phyloP scores from a whole-genome alignment of 768 basidiomycete species.

The Leccinum variicolor region DNA sequence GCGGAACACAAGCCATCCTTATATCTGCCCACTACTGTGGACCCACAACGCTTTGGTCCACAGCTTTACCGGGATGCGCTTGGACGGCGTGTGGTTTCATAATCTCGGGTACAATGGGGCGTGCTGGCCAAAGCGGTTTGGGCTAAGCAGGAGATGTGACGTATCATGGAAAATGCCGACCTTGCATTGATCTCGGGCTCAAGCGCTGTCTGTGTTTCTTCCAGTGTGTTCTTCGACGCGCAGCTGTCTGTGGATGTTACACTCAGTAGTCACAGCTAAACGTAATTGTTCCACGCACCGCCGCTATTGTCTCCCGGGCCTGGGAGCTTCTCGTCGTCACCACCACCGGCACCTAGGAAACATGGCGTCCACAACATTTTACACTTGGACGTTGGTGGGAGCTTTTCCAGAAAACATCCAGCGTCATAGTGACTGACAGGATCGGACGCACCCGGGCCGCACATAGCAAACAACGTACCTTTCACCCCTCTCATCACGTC shows the following conservation, averaged over 20 bases:
- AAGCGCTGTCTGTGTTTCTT: neutral
- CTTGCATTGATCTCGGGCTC: constrained; percentile 21
- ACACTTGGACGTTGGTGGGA: too few relatives aligned
- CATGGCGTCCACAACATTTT: too few relatives aligned
- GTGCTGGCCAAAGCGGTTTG: neutral
- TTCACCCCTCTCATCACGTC: too few relatives aligned
- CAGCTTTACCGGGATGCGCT: constrained; percentile 7
- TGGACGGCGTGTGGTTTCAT: constrained; percentile 7
- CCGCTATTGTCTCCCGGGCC: neutral
- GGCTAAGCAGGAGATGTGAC: too few relatives aligned
- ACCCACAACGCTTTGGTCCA: constrained; percentile 2
- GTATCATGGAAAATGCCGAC: constrained; percentile 10
- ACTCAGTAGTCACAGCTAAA: neutral
- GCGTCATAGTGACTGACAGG: too few relatives aligned
- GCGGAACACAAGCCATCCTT: constrained; percentile 5
- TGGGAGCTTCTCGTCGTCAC: neutral
- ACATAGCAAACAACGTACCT: too few relatives aligned
- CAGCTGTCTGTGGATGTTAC: too few relatives aligned
- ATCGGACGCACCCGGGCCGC: too few relatives aligned
- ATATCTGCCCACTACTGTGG: constrained; percentile 4
- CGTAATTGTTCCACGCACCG: neutral
- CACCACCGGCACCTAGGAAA: too few relatives aligned
- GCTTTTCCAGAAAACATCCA: too few relatives aligned
- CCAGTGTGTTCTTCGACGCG: neutral
- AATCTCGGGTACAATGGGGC: neutral